These are phyloP conservation scores for Isabelozyma gotoi DNA, from an alignment of 805 yeast species.

Conservation along the genomic window DNA sequence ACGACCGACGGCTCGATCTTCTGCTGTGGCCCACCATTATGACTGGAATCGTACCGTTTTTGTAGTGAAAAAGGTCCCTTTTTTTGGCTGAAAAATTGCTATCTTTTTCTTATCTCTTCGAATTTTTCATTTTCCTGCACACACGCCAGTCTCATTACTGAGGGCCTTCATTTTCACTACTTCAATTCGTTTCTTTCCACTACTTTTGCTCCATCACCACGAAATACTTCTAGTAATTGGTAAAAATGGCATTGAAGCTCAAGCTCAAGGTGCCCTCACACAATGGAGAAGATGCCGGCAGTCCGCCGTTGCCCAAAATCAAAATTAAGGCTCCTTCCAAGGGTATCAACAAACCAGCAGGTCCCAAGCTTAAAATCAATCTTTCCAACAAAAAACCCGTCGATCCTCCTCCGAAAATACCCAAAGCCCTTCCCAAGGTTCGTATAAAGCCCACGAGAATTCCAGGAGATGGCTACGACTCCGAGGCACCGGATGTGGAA, in stretches of 20 bases:
- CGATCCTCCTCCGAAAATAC: constrained; percentile 7
- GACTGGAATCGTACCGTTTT: too few relatives aligned
- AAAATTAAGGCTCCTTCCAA: constrained; percentile 21
- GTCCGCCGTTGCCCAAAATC: constrained; percentile 8
- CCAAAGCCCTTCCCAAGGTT: constrained; percentile 40
- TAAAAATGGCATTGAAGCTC: constrained; percentile 9
- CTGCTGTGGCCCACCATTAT: background rate
- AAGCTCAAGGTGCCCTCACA: constrained; percentile 18
- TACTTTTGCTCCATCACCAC: too few relatives aligned
- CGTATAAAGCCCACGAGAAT: constrained; percentile 61
- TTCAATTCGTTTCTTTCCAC: too few relatives aligned
- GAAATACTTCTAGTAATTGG: too few relatives aligned
- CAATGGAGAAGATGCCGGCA: background rate
- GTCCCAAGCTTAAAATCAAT: constrained; percentile 18
- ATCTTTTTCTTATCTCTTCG: background rate
- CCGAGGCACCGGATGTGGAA: constrained; percentile 94
- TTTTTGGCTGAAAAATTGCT: background rate
- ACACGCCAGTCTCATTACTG: too few relatives aligned
- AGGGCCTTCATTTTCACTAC: too few relatives aligned
- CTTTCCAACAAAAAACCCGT: constrained; percentile 5
- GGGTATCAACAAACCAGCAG: constrained; percentile 1
- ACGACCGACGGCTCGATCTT: constrained; percentile 18
- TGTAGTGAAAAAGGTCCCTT: too few relatives aligned
- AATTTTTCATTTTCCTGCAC: background rate
- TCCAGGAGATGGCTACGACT: constrained; percentile 95